Evolutionary conservation across 2,329 filamentous ascomycete species (phyloP).

Genomic region (Scedosporium aurantiacum): DNA sequence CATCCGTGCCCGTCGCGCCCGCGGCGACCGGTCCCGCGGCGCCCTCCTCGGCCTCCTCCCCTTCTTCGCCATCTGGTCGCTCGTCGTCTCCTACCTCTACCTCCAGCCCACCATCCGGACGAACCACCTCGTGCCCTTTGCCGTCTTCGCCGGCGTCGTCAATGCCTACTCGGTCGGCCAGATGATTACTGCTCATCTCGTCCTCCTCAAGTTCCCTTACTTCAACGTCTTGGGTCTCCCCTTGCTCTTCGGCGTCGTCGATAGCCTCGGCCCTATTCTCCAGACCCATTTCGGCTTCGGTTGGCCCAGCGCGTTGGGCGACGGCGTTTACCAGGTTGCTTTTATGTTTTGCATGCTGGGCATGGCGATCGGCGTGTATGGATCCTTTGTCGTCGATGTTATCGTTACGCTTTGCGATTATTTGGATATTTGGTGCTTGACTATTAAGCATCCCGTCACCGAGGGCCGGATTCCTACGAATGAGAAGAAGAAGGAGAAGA

Average conservation of each 20-base stretch:
- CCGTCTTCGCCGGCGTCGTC: conserved; percentile 76
- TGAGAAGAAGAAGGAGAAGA: conserved; percentile 28
- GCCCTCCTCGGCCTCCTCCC: conserved; percentile 76
- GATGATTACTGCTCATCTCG: conserved; percentile 91
- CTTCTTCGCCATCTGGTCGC: conserved; percentile 65
- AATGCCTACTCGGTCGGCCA: conserved; percentile 93
- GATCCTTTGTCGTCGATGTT: conserved; percentile 92
- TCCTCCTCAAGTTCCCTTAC: conserved; percentile 80
- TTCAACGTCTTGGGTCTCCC: conserved; percentile 76
- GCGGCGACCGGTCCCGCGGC: conserved; percentile 59
- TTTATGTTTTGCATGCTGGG: conserved; percentile 87
- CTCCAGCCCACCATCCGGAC: conserved; percentile 77
- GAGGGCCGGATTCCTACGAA: conserved; percentile 26
- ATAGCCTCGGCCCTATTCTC: conserved; percentile 64
- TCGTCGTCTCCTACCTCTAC: conserved; percentile 69
- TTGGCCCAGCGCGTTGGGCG: conserved; percentile 67
- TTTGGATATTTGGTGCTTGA: conserved; percentile 95
- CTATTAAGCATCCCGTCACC: conserved; percentile 73
- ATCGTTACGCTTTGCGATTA: conserved; percentile 98
- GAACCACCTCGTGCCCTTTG: conserved; percentile 78
- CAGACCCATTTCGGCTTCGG: conserved; percentile 49
- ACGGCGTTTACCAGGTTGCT: conserved; percentile 76
- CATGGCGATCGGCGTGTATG: conserved; percentile 79
- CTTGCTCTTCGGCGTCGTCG: conserved; percentile 65
- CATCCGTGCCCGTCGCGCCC: conserved; percentile 64